Evolutionary conservation across 2,329 filamentous ascomycete species (phyloP), one percentile per base, ranked within the genome.

Genomic region (Talaromyces sp.): DNA sequence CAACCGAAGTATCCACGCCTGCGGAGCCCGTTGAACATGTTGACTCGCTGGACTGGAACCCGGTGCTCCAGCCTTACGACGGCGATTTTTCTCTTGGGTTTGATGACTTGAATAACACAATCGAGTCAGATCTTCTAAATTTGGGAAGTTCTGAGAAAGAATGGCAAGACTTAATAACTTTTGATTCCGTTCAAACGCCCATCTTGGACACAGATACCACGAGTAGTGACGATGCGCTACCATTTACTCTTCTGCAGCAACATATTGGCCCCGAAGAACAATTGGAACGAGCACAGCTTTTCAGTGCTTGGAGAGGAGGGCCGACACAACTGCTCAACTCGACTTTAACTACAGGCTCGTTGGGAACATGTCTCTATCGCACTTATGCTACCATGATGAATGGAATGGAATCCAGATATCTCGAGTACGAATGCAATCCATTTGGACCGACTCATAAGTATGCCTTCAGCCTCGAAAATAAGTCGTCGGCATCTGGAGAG

Each of bases 391-490:
- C 56, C 12, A 35, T 58, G 39, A 42, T 58, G 39, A 16, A 46
- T 46, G 56, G 56, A 9, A 46, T 58, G 25, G 56, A 58, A 35
- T 58, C 56, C 3, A 58, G 56, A 44, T 58, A 58, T 42, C 18
- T 58, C 11, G 25, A 46, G 11, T 58, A 58, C 33, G 39, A 46
- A 46, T 58, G 40, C 40, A 46, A 58, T 18, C 56, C 56, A 12
- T 46, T 58, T 1, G 56, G 39, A 6, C 56, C 56, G 14, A 46
- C 5, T 44, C 21, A 46, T 8, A 58, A 21, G 23, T 58, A 58
- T 21, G 33, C 25, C 7, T 46, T 58, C 11, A 4, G 18, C 9
- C 5, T n/a, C 18, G 40, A 46, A 2, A 7, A 58, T 46, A 3
- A 11, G 14, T 21, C 23, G 14, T 16, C n/a, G 25, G 16, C n/a